Percentiles rank a stretch among this genome's conserved stretches.
Evolutionary conservation across 2,329 filamentous ascomycete genomes (phyloP).

Genomic region (Ampelomyces quisqualis): DNA sequence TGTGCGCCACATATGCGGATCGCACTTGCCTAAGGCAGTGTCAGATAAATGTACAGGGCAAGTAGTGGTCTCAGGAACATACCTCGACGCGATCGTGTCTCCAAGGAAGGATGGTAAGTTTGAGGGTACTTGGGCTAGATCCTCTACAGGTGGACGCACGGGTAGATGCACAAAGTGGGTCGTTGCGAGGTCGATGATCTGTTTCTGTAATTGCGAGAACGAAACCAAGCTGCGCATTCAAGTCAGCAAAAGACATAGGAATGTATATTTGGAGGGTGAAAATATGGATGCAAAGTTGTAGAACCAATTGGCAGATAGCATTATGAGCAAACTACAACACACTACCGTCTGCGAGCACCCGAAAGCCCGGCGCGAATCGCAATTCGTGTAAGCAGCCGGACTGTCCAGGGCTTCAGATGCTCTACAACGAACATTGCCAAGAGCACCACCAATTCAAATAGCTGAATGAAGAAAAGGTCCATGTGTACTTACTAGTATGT

Average conservation of each 20-base stretch:
- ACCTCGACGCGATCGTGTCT: conserved; percentile 53
- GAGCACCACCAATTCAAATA: conserved; percentile 4
- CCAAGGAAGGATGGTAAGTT: conserved; percentile 57
- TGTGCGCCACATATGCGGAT: conserved; percentile 56
- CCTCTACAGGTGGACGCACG: conserved; percentile 52
- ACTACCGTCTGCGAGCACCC: not conserved
- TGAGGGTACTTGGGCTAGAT: conserved; percentile 54
- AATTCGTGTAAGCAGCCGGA: not conserved
- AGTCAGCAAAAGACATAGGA: conserved; percentile 9
- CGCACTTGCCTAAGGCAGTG: conserved; percentile 48
- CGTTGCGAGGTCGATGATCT: conserved; percentile 54
- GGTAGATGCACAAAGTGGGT: conserved; percentile 56
- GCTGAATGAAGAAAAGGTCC: conserved; percentile 20
- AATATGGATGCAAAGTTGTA: conserved; percentile 3
- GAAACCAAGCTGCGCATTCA: conserved; percentile 49
- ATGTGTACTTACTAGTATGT: conserved; percentile 48
- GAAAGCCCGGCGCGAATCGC: not conserved
- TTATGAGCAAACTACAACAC: conserved; percentile 17
- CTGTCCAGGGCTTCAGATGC: not conserved
- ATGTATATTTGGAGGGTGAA: not conserved
- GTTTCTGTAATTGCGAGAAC: conserved; percentile 54
- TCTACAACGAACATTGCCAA: conserved; percentile 1
- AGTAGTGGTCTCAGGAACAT: conserved; percentile 4
- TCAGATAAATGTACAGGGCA: conserved; percentile 3
- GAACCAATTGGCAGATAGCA: conserved; percentile 24